These are phyloP conservation scores for Arabidopsis lyrata DNA, from an alignment of 441 rosid genomes.

Conservation along the genomic window DNA sequence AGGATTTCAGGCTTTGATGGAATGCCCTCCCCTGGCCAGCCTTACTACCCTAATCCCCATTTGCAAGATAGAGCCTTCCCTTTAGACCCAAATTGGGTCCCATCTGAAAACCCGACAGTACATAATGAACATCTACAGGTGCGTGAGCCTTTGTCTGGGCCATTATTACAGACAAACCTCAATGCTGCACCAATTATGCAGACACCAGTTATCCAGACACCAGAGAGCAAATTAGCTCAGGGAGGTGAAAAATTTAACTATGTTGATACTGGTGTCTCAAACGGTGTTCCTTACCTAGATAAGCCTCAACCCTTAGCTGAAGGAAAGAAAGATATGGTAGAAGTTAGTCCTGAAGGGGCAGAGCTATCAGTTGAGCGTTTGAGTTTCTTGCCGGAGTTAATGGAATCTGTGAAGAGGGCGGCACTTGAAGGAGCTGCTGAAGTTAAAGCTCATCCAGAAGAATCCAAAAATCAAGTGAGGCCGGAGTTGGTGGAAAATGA, in stretches of 20 bases:
- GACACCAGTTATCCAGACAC: constrained; percentile 44
- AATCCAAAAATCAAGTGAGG: constrained; percentile 41
- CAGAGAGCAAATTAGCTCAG: constrained; percentile 42
- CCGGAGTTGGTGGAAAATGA: constrained; percentile 52
- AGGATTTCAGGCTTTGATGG: constrained; percentile 67
- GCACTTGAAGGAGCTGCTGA: constrained; percentile 85
- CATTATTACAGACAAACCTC: constrained; percentile 45
- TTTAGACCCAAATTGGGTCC: constrained; percentile 49
- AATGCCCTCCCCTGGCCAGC: constrained; percentile 51
- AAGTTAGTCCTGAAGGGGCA: constrained; percentile 51
- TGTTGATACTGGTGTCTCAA: constrained; percentile 45
- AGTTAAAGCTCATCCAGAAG: constrained; percentile 67
- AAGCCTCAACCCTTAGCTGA: constrained; percentile 48
- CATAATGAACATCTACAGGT: constrained; percentile 44
- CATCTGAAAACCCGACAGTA: constrained; percentile 46
- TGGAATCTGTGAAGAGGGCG: constrained; percentile 74
- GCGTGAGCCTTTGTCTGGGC: constrained; percentile 49
- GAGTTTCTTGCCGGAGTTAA: constrained; percentile 70
- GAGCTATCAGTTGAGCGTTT: constrained; percentile 56
- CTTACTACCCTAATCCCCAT: constrained; percentile 52
- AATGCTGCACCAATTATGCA: constrained; percentile 46
- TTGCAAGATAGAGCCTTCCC: constrained; percentile 52
- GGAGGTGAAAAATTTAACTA: constrained; percentile 52
- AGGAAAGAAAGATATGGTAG: constrained; percentile 46
- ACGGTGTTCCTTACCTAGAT: constrained; percentile 37